Evolutionary conservation across 805 yeast species (phyloP), one percentile per base, ranked within the genome.

Genomic region (Cyberlindnera sargentensis): DNA sequence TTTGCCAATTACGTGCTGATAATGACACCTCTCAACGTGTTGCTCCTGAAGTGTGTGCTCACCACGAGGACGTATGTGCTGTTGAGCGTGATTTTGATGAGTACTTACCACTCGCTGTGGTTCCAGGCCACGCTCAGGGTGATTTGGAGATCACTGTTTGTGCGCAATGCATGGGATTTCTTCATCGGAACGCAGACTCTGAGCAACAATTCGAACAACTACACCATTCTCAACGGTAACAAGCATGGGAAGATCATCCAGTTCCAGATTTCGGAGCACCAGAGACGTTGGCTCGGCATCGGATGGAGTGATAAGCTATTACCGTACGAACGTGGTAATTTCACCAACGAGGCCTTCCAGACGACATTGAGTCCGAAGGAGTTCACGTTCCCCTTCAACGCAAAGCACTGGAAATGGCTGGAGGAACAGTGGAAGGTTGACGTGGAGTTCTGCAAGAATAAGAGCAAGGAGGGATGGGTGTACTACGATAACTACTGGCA

Each of bases 231-330:
- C 31, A 63, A 62, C 31, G 64, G 74, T 4, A 67, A 73, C 8
- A 71, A 63, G 44, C 54, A 70, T 30, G 71, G 71, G 24, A 77
- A 75, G 49, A 63, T 70, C 3, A 67, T 79, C 2, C 64, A 70
- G 42, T 78, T 79, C 47, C 73, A 70, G 39, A 61, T 79, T 1
- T 54, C 73, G 33, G 81, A 80, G 51, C 74, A 79, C 50, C 79
- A 80, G 55, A 64, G 86, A 50, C 62, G 83, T 38, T 78, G 84
- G 82, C 31, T 78, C 3, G 83, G 80, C 1, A 46, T 78, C 15
- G 85, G 84, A 6, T 79, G 84, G 84, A 60, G 72, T 33, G 66
- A 68, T 39, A 61, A 64, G 15, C 55, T 77, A 32, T 51, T 77
- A 4, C 83, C 84, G 2, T 64, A 67, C 44, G 84, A 79, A 47